These are phyloP conservation scores for Prillingera fragicola DNA, from an alignment of 1,284 basidiomycete species.

Conservation along the genomic window DNA sequence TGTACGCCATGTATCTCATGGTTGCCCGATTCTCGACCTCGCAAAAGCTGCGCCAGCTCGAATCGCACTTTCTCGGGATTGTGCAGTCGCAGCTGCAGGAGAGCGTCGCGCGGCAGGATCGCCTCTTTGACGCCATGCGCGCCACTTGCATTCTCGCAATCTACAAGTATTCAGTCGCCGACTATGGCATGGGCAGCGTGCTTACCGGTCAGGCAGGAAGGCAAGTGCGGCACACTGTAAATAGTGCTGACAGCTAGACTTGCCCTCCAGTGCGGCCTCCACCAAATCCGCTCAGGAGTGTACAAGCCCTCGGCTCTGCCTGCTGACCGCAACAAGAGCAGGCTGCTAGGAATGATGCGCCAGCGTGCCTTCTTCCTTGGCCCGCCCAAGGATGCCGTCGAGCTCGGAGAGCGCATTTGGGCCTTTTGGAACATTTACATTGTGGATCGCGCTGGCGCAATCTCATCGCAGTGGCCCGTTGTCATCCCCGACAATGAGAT, in stretches of 20 bases:
- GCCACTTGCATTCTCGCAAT: conserved; percentile 34
- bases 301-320: conserved; percentile 17
- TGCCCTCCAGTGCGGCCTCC: conserved; percentile 34
- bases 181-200: conserved; percentile 38
- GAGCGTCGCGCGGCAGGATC: conserved; percentile 23
- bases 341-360: conserved; percentile 26
- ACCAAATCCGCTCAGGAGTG: conserved; percentile 31
- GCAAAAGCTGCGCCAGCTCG: conserved; percentile 27
- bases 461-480: conserved; percentile 31
- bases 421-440: conserved; percentile 38
- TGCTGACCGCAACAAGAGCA: not conserved
- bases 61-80: conserved; percentile 34
- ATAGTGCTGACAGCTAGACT: conserved; percentile 14
- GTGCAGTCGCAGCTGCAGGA: conserved; percentile 28
- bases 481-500: conserved; percentile 31
- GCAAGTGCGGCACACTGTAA: conserved; percentile 7
- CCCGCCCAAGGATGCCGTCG: conserved; percentile 32
- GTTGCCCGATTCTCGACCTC: conserved; percentile 30
- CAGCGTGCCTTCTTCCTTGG: conserved; percentile 25
- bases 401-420: conserved; percentile 41
- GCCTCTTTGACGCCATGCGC: conserved; percentile 34
- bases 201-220: conserved; percentile 31
- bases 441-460: conserved; percentile 28
- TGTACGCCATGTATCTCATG: conserved; percentile 41
- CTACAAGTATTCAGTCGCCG: conserved; percentile 32